A percentile compares a stretch with the other conserved stretches of the same genome.
phyloP scores from a whole-genome alignment of 2,329 filamentous ascomycete genomes.

The Plectosphaerella plurivora region DNA sequence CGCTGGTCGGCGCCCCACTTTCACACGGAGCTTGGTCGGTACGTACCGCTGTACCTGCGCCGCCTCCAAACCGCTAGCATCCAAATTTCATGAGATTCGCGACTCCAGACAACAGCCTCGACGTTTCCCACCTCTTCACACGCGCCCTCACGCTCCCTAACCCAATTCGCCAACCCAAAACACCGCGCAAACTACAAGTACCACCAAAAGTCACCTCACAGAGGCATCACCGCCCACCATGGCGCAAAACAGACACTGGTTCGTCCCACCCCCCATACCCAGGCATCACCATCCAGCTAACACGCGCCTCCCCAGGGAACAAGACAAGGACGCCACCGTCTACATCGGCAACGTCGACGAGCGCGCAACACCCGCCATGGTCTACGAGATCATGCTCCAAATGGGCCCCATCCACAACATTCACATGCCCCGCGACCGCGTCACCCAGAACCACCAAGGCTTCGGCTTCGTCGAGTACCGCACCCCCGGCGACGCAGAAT shows the following conservation, averaged over 20 bases:
- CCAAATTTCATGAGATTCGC: neutral
- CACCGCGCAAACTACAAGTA: too few relatives aligned
- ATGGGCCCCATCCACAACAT: slow-evolving; percentile 97
- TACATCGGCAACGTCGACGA: slow-evolving; percentile 99
- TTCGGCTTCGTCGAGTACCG: slow-evolving; percentile 99
- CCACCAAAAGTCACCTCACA: too few relatives aligned
- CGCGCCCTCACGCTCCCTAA: too few relatives aligned
- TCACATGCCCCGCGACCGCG: slow-evolving; percentile 95
- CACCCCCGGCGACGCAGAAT: slow-evolving; percentile 91
- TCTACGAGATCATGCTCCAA: slow-evolving; percentile 98
- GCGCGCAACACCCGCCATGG: slow-evolving; percentile 80
- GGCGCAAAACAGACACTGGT: slow-evolving; percentile 73
- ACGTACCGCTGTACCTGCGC: neutral
- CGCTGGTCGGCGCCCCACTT: neutral
- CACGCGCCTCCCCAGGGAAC: slow-evolving; percentile 60
- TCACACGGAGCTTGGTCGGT: neutral
- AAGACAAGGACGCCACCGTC: slow-evolving; percentile 96
- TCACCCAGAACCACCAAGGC: slow-evolving; percentile 93
- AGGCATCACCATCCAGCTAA: slow-evolving; percentile 10
- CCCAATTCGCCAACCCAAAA: too few relatives aligned
- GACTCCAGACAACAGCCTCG: neutral
- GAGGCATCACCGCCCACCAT: slow-evolving; percentile 39
- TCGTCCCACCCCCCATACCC: neutral
- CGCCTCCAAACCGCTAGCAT: neutral
- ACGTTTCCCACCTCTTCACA: neutral